These are phyloP conservation scores for Glycine soja DNA, from an alignment of 306 rosid species.

Conservation along the genomic window DNA sequence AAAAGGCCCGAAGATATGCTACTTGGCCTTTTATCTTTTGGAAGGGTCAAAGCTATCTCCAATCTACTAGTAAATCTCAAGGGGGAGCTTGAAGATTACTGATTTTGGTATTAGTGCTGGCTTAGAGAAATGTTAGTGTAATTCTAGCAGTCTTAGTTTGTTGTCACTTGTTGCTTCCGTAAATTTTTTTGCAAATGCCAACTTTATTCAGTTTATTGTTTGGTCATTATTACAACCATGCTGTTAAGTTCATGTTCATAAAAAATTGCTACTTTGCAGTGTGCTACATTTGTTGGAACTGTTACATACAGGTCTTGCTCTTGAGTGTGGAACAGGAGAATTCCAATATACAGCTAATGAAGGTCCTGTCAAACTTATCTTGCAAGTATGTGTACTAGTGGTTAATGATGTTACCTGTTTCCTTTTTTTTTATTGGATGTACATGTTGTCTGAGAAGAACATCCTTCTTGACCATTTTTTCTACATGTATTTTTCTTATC, in stretches of 20 bases:
- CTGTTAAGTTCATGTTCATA: conserved; percentile 7
- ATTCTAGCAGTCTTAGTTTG: conserved; percentile 9
- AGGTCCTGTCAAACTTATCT: conserved; percentile 96
- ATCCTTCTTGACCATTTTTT: too few relatives aligned
- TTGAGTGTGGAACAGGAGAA: conserved; percentile 98
- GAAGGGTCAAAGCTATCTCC: conserved; percentile 91
- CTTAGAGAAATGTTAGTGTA: conserved; percentile 85
- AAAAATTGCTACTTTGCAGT: conserved; percentile 56
- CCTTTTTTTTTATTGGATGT: conserved; percentile 21
- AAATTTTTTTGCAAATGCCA: conserved; percentile 3
- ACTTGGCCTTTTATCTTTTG: conserved; percentile 44
- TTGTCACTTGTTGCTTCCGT: conserved; percentile 22
- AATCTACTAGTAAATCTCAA: conserved; percentile 7
- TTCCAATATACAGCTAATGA: conserved; percentile 94
- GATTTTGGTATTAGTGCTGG: conserved; percentile 98
- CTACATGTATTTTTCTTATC: background rate
- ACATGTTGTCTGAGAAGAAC: background rate
- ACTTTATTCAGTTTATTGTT: conserved; percentile 2
- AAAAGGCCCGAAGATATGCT: conserved; percentile 62
- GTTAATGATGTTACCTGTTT: conserved; percentile 21
- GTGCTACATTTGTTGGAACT: conserved; percentile 97
- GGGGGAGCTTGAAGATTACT: conserved; percentile 80
- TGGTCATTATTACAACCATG: background rate
- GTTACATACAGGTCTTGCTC: conserved; percentile 97
- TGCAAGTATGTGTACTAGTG: conserved; percentile 69